These are phyloP conservation scores for Brasilioporus rufonigricans DNA, from an alignment of 768 basidiomycete genomes.

Conservation along the genomic window DNA sequence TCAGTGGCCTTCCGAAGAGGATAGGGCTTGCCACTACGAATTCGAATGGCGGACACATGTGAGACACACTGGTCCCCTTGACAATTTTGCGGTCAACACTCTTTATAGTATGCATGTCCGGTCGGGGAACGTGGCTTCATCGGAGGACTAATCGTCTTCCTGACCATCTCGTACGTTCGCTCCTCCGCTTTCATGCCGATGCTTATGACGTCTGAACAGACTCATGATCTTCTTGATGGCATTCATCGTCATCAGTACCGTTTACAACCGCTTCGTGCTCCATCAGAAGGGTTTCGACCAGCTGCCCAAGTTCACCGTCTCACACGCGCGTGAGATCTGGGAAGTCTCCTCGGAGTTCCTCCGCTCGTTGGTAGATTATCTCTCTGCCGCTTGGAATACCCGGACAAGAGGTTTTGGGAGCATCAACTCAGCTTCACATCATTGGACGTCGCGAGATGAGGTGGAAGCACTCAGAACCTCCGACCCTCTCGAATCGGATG, in stretches of 20 bases:
- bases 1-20: slow-evolving; percentile 60
- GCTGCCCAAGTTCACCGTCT: slow-evolving; percentile 57
- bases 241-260: slow-evolving; percentile 65
- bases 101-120: slow-evolving; percentile 65
- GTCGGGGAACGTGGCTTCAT: slow-evolving; percentile 52
- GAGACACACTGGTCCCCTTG: slow-evolving; percentile 20
- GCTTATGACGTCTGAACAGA: slow-evolving; percentile 35
- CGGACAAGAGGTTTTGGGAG: slow-evolving; percentile 18
- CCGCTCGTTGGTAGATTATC: slow-evolving; percentile 11
- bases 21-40: slow-evolving; percentile 70
- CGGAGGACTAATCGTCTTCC: slow-evolving; percentile 52
- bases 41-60: slow-evolving; percentile 86
- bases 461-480: slow-evolving; percentile 23
- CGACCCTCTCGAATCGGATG: slow-evolving; percentile 24
- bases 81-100: background rate
- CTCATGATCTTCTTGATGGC: slow-evolving; percentile 52
- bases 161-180: slow-evolving; percentile 57
- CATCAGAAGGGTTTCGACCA: slow-evolving; percentile 69
- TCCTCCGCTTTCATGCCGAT: background rate
- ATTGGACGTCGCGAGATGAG: slow-evolving; percentile 33
- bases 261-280: slow-evolving; percentile 80
- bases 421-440: slow-evolving; percentile 27
- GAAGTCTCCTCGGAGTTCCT: slow-evolving; percentile 21
- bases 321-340: slow-evolving; percentile 23
- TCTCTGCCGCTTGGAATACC: slow-evolving; percentile 12